Base-by-base conservation (phyloP, 495 filamentous ascomycete species). In the Aspergillus cristatus region DNA sequence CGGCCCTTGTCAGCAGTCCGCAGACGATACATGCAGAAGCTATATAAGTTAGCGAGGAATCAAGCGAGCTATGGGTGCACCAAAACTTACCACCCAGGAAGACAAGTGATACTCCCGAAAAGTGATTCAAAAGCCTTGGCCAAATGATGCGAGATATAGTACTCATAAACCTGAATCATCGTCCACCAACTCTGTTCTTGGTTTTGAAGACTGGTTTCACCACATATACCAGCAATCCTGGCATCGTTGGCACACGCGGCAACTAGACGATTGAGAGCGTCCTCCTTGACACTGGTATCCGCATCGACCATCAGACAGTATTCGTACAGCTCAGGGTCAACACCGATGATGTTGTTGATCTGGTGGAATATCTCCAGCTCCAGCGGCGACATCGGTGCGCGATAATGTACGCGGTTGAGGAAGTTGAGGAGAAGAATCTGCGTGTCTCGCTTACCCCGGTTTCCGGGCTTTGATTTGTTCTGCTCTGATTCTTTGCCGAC, bases 101-200 rank as follows among this genome's bases (percentile, higher is more conserved):
- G 77, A 81, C 91, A 98, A 32, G 89, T 95, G 45, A 96, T 89
- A 55, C 83, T 90, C 54, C 85, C 89, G 46, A 96, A 96, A 29
- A 96, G 73, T 30, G 86, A 94, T 60, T 96, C 89, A 48, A 96
- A 96, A 38, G 89, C 84, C 68, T 96, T 96, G 25, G 88, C 64
- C 44, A 96, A 63, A 60, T 96, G 81, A 70, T 96, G 89, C 14
- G 88, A 94, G 55, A 96, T 96, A 58, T 83, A 96, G 67, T 96
- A 96, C 60, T 96, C 89, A 62, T 96, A 96, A 40, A 96, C 91
- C 60, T 98, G 91, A 54, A 98, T 98, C 91, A 98, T 98, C 7
- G 93, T 98, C 86, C 86, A 93, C 87, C 89, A 97, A 47, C 78
- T 88, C 14, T 79, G 67, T 48, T 95, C 82, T 62, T 95, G 89